These are phyloP conservation scores for Coemansia asiatica DNA, from an alignment of 192 early-diverging fungal species.

Conservation along the genomic window DNA sequence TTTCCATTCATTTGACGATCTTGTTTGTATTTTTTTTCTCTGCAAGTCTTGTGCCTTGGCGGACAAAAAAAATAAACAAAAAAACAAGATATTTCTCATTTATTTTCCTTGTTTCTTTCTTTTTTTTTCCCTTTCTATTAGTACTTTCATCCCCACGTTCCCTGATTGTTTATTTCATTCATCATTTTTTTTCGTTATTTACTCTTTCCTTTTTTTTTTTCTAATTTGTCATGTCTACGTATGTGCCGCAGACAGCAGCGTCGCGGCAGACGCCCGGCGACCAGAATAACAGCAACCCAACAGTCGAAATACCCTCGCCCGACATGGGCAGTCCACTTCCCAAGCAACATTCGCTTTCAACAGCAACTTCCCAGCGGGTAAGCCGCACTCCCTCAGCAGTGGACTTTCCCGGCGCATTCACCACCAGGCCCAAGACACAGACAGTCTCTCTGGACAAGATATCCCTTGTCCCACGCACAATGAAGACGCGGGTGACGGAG, in stretches of 20 bases:
- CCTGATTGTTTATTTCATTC: too few species aligned
- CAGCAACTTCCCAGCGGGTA: constrained; percentile 1
- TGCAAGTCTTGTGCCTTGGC: too few species aligned
- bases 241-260: not conserved
- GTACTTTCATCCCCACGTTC: too few species aligned
- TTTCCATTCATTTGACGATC: too few species aligned
- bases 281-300: not conserved
- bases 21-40: too few species aligned
- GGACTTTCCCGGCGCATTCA: constrained; percentile 50
- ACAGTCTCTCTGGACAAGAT: constrained; percentile 9
- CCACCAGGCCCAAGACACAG: constrained; percentile 22
- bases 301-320: not conserved
- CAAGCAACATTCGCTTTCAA: not conserved
- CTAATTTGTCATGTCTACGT: not conserved
- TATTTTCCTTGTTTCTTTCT: too few species aligned
- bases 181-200: too few species aligned
- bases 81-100: too few species aligned
- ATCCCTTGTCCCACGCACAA: constrained; percentile 14
- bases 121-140: too few species aligned
- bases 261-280: not conserved
- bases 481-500: constrained; percentile 35
- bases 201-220: too few species aligned
- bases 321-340: not conserved
- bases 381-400: constrained; percentile 38
- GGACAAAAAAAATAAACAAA: too few species aligned